Base-by-base conservation (phyloP, 257 asterid genomes). In the Cynanchum wilfordii region DNA sequence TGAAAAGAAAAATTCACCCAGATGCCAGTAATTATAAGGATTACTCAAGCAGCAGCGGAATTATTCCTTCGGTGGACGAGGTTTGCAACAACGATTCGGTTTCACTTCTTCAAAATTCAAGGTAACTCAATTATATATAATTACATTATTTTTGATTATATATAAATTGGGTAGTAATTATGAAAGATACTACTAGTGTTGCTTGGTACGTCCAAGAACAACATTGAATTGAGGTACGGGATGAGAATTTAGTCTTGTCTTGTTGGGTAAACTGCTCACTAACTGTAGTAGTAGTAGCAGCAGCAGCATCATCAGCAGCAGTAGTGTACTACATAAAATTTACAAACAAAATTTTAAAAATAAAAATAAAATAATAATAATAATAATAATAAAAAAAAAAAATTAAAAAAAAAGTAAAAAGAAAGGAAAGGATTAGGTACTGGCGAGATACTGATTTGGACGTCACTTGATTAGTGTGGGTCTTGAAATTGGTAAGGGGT, bases 1-100 rank as follows among this genome's bases (percentile, higher is more conserved):
- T 47, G 63, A 69, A 51, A 29, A 69, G 59, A 69, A 69, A 69
- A 36, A 69, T 69, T 50, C 73, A 69, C 30, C 73, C 73, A 4
- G 73, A 50, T 11, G 30, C 17, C 27, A 69, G 19, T 27, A 25
- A 16, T 19, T 2, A 29, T 0, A 15, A 62, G 3, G 69, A 64
- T 7, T 6, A 6, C 0, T 5, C 1, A 2, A 33, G 12, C 9
- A 62, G 3, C 12, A 62, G 6, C 5, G 69, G 27, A 30, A 16
- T 64, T 36, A 30, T 64, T 36, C 50, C 25, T 17, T 19, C 27
- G 17, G 38, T 33, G 36, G 49, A 63, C 27, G 5, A 36, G 12
- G 1, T 19, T 27, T 33, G 59, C 25, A 20, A 30, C 73, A 69
- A 16, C 1, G 60, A 69, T 8, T 47, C 27, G 27, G 25, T 51